Evolutionary conservation across 495 filamentous ascomycete genomes (phyloP).

Genomic region (Aspergillus affinis): DNA sequence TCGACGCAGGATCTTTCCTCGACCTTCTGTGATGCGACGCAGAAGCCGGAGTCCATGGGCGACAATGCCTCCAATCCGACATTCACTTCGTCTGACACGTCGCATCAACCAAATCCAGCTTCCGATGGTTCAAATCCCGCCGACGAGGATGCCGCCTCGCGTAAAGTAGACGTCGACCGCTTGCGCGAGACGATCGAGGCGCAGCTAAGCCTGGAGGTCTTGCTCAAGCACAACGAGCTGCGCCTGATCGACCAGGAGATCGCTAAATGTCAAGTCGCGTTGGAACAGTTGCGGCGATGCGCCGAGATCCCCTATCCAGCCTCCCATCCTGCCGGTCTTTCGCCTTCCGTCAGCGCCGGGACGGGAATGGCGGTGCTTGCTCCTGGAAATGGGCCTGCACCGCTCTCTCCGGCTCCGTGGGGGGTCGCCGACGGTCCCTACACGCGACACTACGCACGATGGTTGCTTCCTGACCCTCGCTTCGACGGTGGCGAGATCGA

Average conservation of each 20-base stretch:
- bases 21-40: constrained; percentile 6
- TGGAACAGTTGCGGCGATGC: constrained; percentile 92
- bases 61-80: constrained; percentile 7
- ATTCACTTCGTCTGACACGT: constrained; percentile 9
- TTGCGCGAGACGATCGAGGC: constrained; percentile 74
- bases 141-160: constrained; percentile 21
- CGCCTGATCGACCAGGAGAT: constrained; percentile 94
- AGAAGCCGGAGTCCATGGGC: constrained; percentile 13
- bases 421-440: constrained; percentile 91
- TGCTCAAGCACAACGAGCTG: constrained; percentile 91
- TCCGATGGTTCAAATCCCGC: constrained; percentile 12
- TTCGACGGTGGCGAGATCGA: constrained; percentile 70
- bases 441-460: constrained; percentile 87
- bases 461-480: constrained; percentile 83
- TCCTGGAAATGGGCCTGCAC: constrained; percentile 55
- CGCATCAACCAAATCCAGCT: neutral
- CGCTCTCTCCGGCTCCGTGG: constrained; percentile 73
- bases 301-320: constrained; percentile 85
- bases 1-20: constrained; percentile 10
- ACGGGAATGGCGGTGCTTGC: constrained; percentile 64
- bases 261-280: constrained; percentile 90
- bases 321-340: constrained; percentile 59
- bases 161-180: constrained; percentile 32
- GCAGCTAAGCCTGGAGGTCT: constrained; percentile 86
- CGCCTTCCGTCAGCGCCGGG: constrained; percentile 65